Percentiles rank a stretch among this genome's conserved stretches.
phyloP scores from a whole-genome alignment of 2,329 filamentous ascomycete species.

The Ceratocystis albifundus region DNA sequence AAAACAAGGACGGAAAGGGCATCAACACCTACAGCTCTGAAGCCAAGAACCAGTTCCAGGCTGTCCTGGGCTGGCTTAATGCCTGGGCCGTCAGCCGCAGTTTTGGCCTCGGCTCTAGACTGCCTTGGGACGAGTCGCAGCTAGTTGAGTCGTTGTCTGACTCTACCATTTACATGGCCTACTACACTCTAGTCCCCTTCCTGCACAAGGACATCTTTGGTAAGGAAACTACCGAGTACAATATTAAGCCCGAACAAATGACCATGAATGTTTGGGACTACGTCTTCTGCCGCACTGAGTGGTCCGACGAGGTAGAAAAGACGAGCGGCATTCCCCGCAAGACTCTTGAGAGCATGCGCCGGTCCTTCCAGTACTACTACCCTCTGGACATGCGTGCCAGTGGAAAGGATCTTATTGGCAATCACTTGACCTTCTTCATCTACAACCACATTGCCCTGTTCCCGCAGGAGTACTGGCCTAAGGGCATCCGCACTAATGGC shows the following conservation, averaged over 20 bases:
- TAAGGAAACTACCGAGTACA: slow-evolving; percentile 53
- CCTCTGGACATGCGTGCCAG: slow-evolving; percentile 78
- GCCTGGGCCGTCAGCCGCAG: slow-evolving; percentile 91
- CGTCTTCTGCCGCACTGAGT: slow-evolving; percentile 66
- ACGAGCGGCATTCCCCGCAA: slow-evolving; percentile 62
- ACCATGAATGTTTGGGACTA: slow-evolving; percentile 95
- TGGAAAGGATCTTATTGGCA: slow-evolving; percentile 86
- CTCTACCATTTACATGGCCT: slow-evolving; percentile 83
- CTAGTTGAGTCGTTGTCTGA: slow-evolving; percentile 88
- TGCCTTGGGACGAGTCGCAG: slow-evolving; percentile 86
- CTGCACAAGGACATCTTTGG: slow-evolving; percentile 84
- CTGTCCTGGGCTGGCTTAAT: slow-evolving; percentile 81
- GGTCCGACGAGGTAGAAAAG: slow-evolving; percentile 51
- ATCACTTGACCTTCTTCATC: slow-evolving; percentile 91
- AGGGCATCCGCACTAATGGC: slow-evolving; percentile 75
- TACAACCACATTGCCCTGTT: slow-evolving; percentile 91
- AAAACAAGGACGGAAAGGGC: slow-evolving; percentile 51
- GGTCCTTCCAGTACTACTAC: slow-evolving; percentile 96
- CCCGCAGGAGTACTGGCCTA: slow-evolving; percentile 77
- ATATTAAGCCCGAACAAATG: slow-evolving; percentile 74
- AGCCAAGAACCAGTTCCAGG: slow-evolving; percentile 68
- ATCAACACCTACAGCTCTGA: slow-evolving; percentile 72
- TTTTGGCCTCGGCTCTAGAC: slow-evolving; percentile 83
- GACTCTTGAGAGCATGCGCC: slow-evolving; percentile 65
- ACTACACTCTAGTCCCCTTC: slow-evolving; percentile 54